Percentiles rank a stretch among this genome's conserved stretches.
These are phyloP conservation scores for Xylariaceae sp. DNA, from an alignment of 2,329 filamentous ascomycete genomes.

Conservation along the genomic window DNA sequence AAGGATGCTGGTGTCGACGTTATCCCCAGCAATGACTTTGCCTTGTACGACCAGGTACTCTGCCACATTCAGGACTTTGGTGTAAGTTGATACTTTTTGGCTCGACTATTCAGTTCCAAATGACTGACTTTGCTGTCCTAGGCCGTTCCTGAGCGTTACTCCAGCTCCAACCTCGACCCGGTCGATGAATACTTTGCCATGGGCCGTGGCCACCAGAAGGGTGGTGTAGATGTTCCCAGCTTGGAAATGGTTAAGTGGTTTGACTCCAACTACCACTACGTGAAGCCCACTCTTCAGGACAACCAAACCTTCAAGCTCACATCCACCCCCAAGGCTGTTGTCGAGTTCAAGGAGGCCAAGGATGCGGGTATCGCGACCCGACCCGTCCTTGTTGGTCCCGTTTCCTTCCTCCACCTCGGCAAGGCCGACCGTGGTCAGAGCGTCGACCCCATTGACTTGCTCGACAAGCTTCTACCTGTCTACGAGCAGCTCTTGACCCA, in stretches of 20 bases:
- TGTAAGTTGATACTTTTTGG: constrained; percentile 48
- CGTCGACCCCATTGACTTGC: constrained; percentile 88
- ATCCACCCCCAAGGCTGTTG: constrained; percentile 85
- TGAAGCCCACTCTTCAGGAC: constrained; percentile 97
- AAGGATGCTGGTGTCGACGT: constrained; percentile 96
- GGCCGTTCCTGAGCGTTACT: constrained; percentile 91
- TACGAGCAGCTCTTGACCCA: constrained; percentile 90
- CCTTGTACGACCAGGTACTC: constrained; percentile 96
- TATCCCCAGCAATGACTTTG: constrained; percentile 99
- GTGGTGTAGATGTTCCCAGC: constrained; percentile 84
- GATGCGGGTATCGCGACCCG: constrained; percentile 89
- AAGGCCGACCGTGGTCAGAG: constrained; percentile 96
- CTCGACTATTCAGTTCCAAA: not conserved
- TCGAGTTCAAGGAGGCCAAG: constrained; percentile 96
- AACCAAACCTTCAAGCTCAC: constrained; percentile 93
- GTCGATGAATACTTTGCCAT: constrained; percentile 99
- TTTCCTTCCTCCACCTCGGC: constrained; percentile 95
- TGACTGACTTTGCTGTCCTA: constrained; percentile 29
- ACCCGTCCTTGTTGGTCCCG: constrained; percentile 90
- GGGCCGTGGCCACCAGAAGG: constrained; percentile 97
- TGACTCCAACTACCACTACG: constrained; percentile 99
- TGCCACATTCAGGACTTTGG: constrained; percentile 98
- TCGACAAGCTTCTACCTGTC: constrained; percentile 88
- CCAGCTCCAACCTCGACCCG: constrained; percentile 77
- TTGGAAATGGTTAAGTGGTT: constrained; percentile 99